Base-by-base conservation (phyloP, 2,329 filamentous ascomycete genomes). In the Talaromyces albobiverticillius region DNA sequence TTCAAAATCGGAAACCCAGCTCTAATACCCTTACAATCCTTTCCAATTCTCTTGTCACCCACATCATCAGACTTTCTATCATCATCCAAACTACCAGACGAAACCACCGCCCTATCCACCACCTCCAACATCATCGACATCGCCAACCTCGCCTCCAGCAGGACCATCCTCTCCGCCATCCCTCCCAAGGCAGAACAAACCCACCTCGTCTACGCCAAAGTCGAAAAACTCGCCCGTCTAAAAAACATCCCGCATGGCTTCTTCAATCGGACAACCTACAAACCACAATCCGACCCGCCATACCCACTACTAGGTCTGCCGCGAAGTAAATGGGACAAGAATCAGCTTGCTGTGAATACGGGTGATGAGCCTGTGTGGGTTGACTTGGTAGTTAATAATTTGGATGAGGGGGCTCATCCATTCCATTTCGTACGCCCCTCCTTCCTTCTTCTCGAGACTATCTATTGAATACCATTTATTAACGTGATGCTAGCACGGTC, bases 401-500 rank as follows among this genome's bases (percentile, higher is more conserved):
- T 79, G 14, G 78, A 80, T 53, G 77, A 79, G 38, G 74, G 74
- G 6, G 65, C 69, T 0, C 78, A 80, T 59, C 78, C 78, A 0
- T 80, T 80, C 54, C 78, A 80, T 59, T 55, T 80, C 40, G 74
- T 76, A 63, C 53, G 64, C 57, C 22, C n/a, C 9, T 9, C 20
- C 11, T 29, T 14, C 11, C 3, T 10, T 3, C 11, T 16, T 4
- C 18, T 29, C 26, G 5, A 29, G 16, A 4, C 2, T 22, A 22
- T 20, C 3, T 2, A 6, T 38, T 5, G 16, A 40, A 11, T 38
- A 14, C 4, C 4, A 22, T 25, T 45, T 3, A 46, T 14, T 9
- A 31, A 20, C 29, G 5, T 16, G 29, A 7, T 5, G 1, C 85
- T 86, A 95, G 1, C 90, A 94, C 72, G 88, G 88, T 0, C 87